These are phyloP conservation scores for Ganoderma lucidum DNA, from an alignment of 1,284 basidiomycete genomes.

Conservation along the genomic window DNA sequence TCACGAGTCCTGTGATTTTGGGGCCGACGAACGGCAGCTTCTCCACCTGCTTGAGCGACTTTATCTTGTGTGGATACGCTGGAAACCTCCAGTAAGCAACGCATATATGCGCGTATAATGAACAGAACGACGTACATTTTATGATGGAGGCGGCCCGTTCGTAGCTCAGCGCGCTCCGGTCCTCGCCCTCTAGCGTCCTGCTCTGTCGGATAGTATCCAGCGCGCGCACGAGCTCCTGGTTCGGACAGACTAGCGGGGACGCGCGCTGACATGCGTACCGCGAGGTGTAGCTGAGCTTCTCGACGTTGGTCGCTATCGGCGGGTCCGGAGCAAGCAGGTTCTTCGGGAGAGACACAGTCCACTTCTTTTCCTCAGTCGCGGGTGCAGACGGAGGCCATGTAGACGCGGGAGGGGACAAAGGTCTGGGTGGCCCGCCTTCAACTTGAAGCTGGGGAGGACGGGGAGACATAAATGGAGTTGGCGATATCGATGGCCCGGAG, in stretches of 20 bases:
- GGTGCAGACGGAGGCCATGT: not conserved
- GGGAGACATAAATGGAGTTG: constrained; percentile 13
- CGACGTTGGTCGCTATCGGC: constrained; percentile 35
- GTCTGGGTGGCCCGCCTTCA: not conserved
- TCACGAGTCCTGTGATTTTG: constrained; percentile 64
- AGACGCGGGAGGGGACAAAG: constrained; percentile 11
- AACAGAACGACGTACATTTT: constrained; percentile 57
- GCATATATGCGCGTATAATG: not conserved
- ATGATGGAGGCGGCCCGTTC: constrained; percentile 72
- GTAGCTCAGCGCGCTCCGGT: constrained; percentile 72
- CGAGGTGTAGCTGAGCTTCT: constrained; percentile 47
- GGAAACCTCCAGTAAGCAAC: not conserved
- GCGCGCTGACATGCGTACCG: constrained; percentile 67
- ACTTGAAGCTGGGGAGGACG: not conserved
- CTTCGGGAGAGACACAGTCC: constrained; percentile 22
- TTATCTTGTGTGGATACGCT: constrained; percentile 73
- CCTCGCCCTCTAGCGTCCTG: constrained; percentile 69
- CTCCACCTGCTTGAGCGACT: constrained; percentile 52
- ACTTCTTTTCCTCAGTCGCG: not conserved
- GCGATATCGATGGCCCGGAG: constrained; percentile 29
- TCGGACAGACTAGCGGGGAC: constrained; percentile 70
- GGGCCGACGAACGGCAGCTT: constrained; percentile 67
- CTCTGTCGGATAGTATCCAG: constrained; percentile 66
- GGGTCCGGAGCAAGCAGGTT: constrained; percentile 39
- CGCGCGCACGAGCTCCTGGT: constrained; percentile 64